A percentile compares a stretch with the other conserved stretches of the same genome.
Evolutionary conservation across 2,329 filamentous ascomycete species (phyloP).

Genomic region (Arthrobotrys pseudoclavata): DNA sequence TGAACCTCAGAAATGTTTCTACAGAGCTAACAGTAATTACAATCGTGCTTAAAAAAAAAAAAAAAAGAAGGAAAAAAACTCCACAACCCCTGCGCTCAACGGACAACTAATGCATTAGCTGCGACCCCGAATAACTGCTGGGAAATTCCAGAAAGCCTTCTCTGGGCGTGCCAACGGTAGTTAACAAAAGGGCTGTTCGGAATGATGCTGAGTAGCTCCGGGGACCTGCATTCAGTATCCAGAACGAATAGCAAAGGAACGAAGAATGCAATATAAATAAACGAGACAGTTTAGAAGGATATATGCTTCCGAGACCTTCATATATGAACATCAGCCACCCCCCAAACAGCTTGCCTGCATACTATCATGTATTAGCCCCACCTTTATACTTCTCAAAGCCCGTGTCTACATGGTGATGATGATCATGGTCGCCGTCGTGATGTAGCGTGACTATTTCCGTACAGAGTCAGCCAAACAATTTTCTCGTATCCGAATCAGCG

Average conservation of each 20-base stretch:
- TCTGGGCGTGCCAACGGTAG: background rate
- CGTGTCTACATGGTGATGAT: conserved; percentile 59
- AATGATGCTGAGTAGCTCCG: background rate
- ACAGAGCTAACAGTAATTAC: background rate
- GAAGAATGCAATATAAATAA: background rate
- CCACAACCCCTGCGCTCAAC: conserved; percentile 29
- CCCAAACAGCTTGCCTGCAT: no score
- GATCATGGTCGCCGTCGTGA: conserved; percentile 83
- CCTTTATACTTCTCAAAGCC: conserved; percentile 32
- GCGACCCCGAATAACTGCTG: background rate
- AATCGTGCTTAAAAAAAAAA: conserved; percentile 2
- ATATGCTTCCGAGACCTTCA: background rate
- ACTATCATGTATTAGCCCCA: conserved; percentile 19
- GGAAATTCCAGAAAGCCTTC: background rate
- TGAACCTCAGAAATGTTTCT: no score
- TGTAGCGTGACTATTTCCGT: conserved; percentile 85
- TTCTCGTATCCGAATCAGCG: background rate
- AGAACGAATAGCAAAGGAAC: background rate
- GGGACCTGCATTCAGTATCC: background rate
- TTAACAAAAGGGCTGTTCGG: background rate
- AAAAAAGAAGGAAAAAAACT: conserved; percentile 17
- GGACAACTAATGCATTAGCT: background rate
- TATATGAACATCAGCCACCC: background rate
- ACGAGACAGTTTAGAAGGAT: background rate
- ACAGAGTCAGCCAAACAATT: background rate